Evolutionary conservation across 208 protist species (phyloP), one percentile per base, ranked within the genome.

Genomic region (Trypanosoma cruzi): DNA sequence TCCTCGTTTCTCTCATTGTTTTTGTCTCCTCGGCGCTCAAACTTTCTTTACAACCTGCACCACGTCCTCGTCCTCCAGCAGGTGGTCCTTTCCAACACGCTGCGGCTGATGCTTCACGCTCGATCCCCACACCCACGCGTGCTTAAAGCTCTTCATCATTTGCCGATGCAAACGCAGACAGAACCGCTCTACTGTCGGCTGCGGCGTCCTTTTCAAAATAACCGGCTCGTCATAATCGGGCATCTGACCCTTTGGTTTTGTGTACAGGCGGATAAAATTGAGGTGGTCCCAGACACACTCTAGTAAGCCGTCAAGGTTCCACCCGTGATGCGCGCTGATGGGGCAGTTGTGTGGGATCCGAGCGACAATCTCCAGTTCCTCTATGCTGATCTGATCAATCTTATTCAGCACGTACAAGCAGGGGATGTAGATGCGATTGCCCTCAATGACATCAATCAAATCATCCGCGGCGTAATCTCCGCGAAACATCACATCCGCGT

Each of bases 281-380:
- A 99, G 87, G 71, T 99, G 98, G 34, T 99, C 94, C 98, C 98
- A 99, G 56, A 99, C 99, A 74, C 88, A 98, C 65, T 99, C 98
- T n/a, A 99, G 84, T 13, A 99, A 75, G 20, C 93, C 98, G 68
- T 99, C 98, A 26, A 99, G 80, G 81, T 99, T 99, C 98, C 98
- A 99, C 46, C 88, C 84, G 64, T 98, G 92, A 71, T 99, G 93
- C 5, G 96, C 98, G 32, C 88, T 98, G 79, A 99, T 98, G 44
- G 97, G 97, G 73, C 97, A 98, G 85, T 97, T 98, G 85, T 99
- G 96, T 44, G 98, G 98, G 11, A 99, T 88, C 28, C 94, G 90
- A 58, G 96, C 78, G 54, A 99, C 88, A 63, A 99, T 93, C 60
- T 99, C 97, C 37, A 99, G 94, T 78, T 98, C 96, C 81, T 99